phyloP scores from a whole-genome alignment of 768 basidiomycete species.

The Chalciporus sphaerocephalus region DNA sequence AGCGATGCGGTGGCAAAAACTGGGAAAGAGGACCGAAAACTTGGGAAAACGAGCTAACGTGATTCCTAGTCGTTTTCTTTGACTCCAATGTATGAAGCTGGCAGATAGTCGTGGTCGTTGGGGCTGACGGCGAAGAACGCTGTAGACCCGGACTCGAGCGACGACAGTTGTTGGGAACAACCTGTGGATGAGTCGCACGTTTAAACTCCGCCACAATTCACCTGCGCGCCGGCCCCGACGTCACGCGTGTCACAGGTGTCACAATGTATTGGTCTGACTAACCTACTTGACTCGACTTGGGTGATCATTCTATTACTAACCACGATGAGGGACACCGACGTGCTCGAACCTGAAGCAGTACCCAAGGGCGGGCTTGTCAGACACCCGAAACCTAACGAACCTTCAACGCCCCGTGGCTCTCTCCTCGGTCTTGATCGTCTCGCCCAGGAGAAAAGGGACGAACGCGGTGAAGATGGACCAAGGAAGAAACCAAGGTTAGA shows the following conservation, averaged over 20 bases:
- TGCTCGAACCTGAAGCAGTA: background rate
- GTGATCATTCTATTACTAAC: no score
- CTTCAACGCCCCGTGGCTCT: slow-evolving; percentile 74
- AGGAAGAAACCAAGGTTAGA: slow-evolving; percentile 64
- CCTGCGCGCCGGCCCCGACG: slow-evolving; percentile 13
- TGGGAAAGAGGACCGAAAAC: slow-evolving; percentile 8
- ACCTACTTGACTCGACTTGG: no score
- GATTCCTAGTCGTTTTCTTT: slow-evolving; percentile 1
- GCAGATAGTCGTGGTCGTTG: slow-evolving; percentile 6
- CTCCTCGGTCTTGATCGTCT: slow-evolving; percentile 83
- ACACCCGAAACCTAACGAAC: slow-evolving; percentile 56
- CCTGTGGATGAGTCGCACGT: slow-evolving; percentile 30
- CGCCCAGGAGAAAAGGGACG: slow-evolving; percentile 81
- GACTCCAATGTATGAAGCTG: background rate
- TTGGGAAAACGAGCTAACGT: slow-evolving; percentile 9
- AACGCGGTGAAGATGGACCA: slow-evolving; percentile 38
- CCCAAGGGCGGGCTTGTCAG: background rate
- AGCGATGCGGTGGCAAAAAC: slow-evolving; percentile 3
- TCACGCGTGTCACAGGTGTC: slow-evolving; percentile 20
- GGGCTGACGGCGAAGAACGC: slow-evolving; percentile 11
- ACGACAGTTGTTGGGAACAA: slow-evolving; percentile 35
- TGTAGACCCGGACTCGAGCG: slow-evolving; percentile 17
- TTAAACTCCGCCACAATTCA: slow-evolving; percentile 34
- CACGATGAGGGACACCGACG: background rate
- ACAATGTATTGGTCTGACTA: no score